Conservation (phyloP, 148 eudicot species). For the Cornus suecica region DNA sequence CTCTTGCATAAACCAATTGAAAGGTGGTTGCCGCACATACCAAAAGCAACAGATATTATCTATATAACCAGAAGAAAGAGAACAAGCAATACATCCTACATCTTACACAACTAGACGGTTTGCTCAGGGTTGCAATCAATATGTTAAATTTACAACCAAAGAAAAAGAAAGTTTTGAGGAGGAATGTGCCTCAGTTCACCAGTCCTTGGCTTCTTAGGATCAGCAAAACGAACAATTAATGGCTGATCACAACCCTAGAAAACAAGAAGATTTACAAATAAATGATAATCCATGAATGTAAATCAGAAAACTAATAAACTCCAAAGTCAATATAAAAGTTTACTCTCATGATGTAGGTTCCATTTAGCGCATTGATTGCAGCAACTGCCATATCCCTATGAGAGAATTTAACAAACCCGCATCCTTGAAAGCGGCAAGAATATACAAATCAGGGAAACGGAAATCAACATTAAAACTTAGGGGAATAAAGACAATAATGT, state of each 20-base stretch:
- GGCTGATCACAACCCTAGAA: constrained; percentile 86
- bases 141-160: background rate
- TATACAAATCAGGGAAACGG: background rate
- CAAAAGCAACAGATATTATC: background rate
- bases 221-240: constrained; percentile 87
- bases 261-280: constrained; percentile 11
- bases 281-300: constrained; percentile 5
- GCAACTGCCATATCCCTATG: constrained; percentile 84
- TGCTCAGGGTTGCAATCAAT: background rate
- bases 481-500: background rate
- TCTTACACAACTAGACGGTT: background rate
- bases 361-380: constrained; percentile 81
- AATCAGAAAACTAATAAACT: constrained; percentile 9
- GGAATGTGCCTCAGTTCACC: constrained; percentile 59
- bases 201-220: constrained; percentile 83
- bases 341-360: constrained; percentile 78
- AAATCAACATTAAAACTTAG: background rate
- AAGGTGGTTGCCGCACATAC: background rate
- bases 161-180: background rate
- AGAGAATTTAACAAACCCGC: constrained; percentile 70
- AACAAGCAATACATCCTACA: no score
- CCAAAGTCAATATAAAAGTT: constrained; percentile 10
- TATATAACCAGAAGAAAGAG: no score
- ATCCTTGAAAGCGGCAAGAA: constrained; percentile 47
- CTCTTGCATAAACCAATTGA: background rate